Evolutionary conservation across 306 rosid genomes (phyloP), one percentile per base, ranked within the genome.

Genomic region (Geum urbanum): DNA sequence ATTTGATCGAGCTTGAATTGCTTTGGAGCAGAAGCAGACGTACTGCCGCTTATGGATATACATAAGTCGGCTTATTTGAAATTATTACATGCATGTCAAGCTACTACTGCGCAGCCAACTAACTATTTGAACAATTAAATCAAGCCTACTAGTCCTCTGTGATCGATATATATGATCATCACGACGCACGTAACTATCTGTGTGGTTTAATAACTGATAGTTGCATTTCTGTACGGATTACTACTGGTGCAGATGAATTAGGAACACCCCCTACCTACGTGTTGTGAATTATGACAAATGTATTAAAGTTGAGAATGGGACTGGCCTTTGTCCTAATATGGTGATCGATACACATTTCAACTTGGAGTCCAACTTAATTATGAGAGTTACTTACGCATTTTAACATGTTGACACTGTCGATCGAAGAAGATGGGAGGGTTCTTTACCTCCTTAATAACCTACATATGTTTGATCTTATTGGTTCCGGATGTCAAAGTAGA

Each of bases 151-250:
- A 59, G 46, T 35, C 22, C 5, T 59, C 13, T 15, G 9, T 59
- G 20, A 35, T 32, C 37, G 37, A 1, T 59, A 32, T 59, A 37
- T 32, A 57, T 32, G 65, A 15, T 58, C 19, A 58, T 58, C 64
- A 59, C 10, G 6, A 35, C 15, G 9, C 44, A 58, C 44, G 14
- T 14, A 59, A 50, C n/a, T 10, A 9, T 66, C 7, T 32, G 20
- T 15, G 27, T 1, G 37, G 24, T n/a, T 62, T 8, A 39, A 48
- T 9, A n/a, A 3, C 51, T 37, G 32, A 16, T 52, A 18, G 20
- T 0, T 18, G 20, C 13, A 19, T 69, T 40, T 69, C 39, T 68
- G 50, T 68, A 53, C 58, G 73, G 51, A 20, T 40, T 69, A 54
- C 40, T 39, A 20, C 51, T 19, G 52, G 16, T 44, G 48, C 61